phyloP scores from a whole-genome alignment of 805 yeast genomes.

The Kodamaea kakaduensis region DNA sequence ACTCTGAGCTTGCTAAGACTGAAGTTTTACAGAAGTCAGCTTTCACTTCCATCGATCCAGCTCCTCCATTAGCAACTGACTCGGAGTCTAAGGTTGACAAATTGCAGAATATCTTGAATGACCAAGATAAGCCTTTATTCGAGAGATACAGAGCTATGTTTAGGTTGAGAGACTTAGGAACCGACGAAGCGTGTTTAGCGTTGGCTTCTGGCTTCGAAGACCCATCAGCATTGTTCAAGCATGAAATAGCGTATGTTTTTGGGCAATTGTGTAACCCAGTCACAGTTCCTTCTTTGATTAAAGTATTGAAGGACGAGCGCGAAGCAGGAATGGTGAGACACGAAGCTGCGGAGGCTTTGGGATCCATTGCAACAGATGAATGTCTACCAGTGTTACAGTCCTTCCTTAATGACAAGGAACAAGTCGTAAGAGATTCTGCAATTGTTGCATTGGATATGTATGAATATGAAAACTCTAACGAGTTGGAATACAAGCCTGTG shows the following conservation, averaged over 20 bases:
- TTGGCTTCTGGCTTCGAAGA: constrained; percentile 87
- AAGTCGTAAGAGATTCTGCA: constrained; percentile 94
- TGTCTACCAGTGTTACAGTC: constrained; percentile 83
- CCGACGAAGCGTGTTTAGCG: constrained; percentile 89
- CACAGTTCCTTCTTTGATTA: constrained; percentile 80
- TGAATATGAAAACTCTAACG: constrained; percentile 84
- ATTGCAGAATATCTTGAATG: constrained; percentile 65
- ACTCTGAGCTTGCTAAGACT: constrained; percentile 56
- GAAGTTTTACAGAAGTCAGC: constrained; percentile 74
- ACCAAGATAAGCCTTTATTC: constrained; percentile 74
- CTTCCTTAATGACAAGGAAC: constrained; percentile 75
- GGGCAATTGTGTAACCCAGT: constrained; percentile 96
- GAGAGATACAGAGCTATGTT: constrained; percentile 98
- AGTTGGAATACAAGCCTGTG: constrained; percentile 65
- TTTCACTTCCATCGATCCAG: constrained; percentile 92
- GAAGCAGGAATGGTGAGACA: constrained; percentile 99
- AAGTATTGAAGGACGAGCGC: constrained; percentile 66
- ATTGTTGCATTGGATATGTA: constrained; percentile 97
- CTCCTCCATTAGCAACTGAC: constrained; percentile 86
- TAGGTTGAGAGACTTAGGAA: constrained; percentile 90
- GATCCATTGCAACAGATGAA: constrained; percentile 94
- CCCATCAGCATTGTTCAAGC: constrained; percentile 90
- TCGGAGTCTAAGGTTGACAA: constrained; percentile 54
- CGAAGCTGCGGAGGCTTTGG: constrained; percentile 98
- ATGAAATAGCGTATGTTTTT: constrained; percentile 96